Base-by-base conservation (phyloP, 192 early-diverging fungal species). In the Backusella luteola region DNA sequence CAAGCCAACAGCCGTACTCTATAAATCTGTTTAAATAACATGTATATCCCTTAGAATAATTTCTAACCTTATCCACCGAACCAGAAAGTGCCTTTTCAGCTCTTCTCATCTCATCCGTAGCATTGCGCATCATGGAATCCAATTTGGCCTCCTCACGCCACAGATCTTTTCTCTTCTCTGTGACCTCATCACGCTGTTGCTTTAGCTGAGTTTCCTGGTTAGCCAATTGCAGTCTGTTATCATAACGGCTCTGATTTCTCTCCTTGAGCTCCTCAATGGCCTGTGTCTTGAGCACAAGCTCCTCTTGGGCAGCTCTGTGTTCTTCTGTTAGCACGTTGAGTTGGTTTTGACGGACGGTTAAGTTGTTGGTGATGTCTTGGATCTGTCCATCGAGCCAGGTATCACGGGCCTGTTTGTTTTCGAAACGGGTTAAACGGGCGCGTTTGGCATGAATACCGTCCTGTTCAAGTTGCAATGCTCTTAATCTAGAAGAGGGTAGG, bases 141-240 rank as follows among this genome's bases (percentile, higher is more conserved):
- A 92, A 70, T 42, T 89, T 84, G 15, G 93, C 91, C 75, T 97
- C 96, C 73, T 95, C 92, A 74, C 96, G 90, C 98, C 98, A 99
- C 8, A 80, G 23, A 93, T 85, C 92, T 90, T 94, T 96, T 86
- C 92, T 77, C 36, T 81, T 73, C 35, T 95, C 94, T 14, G 89
- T 93, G 39, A 89, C 72, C 71, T 85, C 72, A 72, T 89, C 89
- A 44, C 91, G 73, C 39, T 91, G 77, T 15, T 83, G 68, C 34
- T 79, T 82, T 32, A 86, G 39, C 53, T 84, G 77, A 29, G 53
- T 39, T 69, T 84, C 84, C 39, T 66, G 41, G 11, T 66, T 12
- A 1, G 74, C 63, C 29, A 75, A 14, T 35, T 75, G 36, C 7
- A 67, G 63, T 21, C 38, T 66, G 7, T 41, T 17, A 21, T 75